phyloP scores from a whole-genome alignment of 306 rosid genomes.

The Phaseolus lunatus region DNA sequence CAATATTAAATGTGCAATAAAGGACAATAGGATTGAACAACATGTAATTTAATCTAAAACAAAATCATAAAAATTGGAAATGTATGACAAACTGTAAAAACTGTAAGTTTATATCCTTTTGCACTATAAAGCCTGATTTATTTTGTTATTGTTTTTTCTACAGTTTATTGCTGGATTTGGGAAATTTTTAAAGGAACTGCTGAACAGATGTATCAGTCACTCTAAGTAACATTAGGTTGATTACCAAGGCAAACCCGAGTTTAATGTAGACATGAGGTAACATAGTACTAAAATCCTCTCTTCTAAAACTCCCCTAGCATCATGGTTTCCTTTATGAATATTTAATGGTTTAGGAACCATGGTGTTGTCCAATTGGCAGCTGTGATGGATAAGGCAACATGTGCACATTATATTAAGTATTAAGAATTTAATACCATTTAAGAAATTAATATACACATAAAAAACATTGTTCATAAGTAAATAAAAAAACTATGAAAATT shows the following conservation, averaged over 20 bases:
- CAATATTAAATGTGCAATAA: too few species aligned
- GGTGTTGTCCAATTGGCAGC: background rate
- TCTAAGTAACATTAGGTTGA: constrained; percentile 74
- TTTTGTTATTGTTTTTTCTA: constrained; percentile 22
- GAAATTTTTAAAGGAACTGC: constrained; percentile 89
- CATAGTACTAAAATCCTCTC: background rate
- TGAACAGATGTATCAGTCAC: constrained; percentile 89
- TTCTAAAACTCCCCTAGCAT: background rate
- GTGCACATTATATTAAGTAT: background rate
- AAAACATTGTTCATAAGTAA: too few species aligned
- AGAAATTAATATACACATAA: background rate
- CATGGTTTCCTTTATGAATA: background rate
- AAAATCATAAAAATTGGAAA: too few species aligned
- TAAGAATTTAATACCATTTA: background rate
- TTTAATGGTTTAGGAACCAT: too few species aligned
- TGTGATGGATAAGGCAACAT: background rate
- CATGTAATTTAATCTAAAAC: too few species aligned
- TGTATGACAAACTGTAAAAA: too few species aligned
- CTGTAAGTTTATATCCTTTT: too few species aligned
- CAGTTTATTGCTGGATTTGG: constrained; percentile 91
- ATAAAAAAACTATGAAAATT: too few species aligned
- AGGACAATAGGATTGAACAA: too few species aligned
- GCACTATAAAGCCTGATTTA: constrained; percentile 28
- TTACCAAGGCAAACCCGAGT: constrained; percentile 81
- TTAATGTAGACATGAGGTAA: constrained; percentile 93